Evolutionary conservation across 208 protist genomes (phyloP), one percentile per base, ranked within the genome.

Genomic region (Acanthamoeba culbertsoni): DNA sequence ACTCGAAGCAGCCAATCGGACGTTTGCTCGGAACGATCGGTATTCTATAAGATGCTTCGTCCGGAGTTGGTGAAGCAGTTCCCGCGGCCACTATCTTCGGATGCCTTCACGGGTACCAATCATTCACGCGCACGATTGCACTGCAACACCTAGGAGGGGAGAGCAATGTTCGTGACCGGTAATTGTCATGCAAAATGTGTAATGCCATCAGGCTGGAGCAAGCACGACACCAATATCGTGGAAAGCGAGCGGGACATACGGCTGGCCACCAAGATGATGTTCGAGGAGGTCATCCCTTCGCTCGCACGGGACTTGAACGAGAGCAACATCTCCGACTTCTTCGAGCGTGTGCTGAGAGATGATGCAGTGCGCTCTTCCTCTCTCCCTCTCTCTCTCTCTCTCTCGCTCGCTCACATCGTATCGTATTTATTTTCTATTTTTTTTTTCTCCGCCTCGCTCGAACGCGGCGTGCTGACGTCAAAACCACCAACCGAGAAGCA

Each of bases 1-100:
- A n/a, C n/a, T n/a, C n/a, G n/a, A n/a, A n/a, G 42, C 75, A 86
- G 75, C 45, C 53, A 62, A 62, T 20, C 6, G n/a, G 63, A 73
- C 14, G 53, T n/a, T 2, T 73, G n/a, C 35, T 8, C 63, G 5
- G 57, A 92, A 26, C 55, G 86, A 0, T 1, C 33, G 26, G 86
- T 92, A 16, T 75, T 92, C 57, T 92, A 53, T 45, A 92, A 92
- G 86, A 92, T 71, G 86, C 59, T 92, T 23, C 86, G 86, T 0
- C 86, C 86, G 7, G 86, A 92, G 86, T 40, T 92, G 20, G 86
- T 92, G 10, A 45, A 92, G 57, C 4, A 51, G 57, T 68, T 53
- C 10, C 57, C 18, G 16, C 0, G 8, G 28, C 86, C 86, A 1
- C 40, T 92, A 7, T 92, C 43, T 26, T 62, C 43, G 2, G 86